These are phyloP conservation scores for Fagopyrum homotropicum DNA, from an alignment of 148 eudicot species.

Conservation along the genomic window DNA sequence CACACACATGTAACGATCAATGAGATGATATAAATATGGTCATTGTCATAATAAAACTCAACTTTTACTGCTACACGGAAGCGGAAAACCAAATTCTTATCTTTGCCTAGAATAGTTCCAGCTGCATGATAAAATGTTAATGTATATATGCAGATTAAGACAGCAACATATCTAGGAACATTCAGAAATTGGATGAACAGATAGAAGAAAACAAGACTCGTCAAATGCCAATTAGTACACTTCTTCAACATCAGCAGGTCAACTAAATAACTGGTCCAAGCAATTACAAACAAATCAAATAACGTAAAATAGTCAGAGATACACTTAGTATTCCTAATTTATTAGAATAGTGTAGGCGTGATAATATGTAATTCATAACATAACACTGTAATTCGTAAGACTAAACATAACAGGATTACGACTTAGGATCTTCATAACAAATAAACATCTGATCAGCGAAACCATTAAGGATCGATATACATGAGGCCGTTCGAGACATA, in stretches of 20 bases:
- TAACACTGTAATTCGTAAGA: no score
- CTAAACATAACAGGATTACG: no score
- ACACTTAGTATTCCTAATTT: not conserved
- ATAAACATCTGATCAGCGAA: no score
- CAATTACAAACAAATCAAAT: not conserved
- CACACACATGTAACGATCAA: not conserved
- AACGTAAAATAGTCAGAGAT: not conserved
- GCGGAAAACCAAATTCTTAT: not conserved
- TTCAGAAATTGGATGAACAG: not conserved
- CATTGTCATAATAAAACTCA: not conserved
- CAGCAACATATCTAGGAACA: not conserved
- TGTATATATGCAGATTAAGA: not conserved
- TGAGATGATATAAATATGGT: not conserved
- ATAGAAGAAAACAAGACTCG: not conserved
- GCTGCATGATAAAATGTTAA: not conserved
- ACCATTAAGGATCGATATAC: no score
- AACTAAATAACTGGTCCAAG: not conserved
- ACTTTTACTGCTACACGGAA: not conserved
- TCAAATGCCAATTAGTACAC: not conserved
- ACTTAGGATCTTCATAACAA: no score
- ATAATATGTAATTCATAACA: no score
- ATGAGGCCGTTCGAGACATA: no score
- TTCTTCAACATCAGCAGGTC: not conserved
- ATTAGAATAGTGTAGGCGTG: not conserved
- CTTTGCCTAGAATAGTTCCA: not conserved